Percentiles rank a stretch among this genome's conserved stretches.
These are phyloP conservation scores for Stemphylium lycopersici DNA, from an alignment of 2,329 filamentous ascomycete genomes.

Conservation along the genomic window DNA sequence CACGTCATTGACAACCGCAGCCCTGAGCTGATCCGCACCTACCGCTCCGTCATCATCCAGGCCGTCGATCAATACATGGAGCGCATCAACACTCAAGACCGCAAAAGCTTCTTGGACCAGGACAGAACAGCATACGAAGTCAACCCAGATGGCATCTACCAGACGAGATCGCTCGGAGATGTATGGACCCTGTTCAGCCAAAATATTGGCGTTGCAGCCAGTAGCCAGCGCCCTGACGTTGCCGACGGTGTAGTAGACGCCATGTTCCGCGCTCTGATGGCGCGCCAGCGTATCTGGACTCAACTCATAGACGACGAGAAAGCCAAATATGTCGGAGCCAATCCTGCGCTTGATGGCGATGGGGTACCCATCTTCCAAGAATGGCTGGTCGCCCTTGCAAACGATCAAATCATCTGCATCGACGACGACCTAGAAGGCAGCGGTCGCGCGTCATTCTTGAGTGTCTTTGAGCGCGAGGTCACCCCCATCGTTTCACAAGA, in stretches of 20 bases:
- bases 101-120: constrained; percentile 78
- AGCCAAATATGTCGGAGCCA: constrained; percentile 66
- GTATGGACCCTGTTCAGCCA: constrained; percentile 98
- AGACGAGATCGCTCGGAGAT: constrained; percentile 88
- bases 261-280: constrained; percentile 87
- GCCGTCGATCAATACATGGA: constrained; percentile 98
- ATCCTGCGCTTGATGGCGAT: constrained; percentile 69
- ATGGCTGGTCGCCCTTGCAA: constrained; percentile 95
- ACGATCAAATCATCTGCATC: constrained; percentile 98
- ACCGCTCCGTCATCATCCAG: constrained; percentile 92
- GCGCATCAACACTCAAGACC: constrained; percentile 83
- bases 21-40: constrained; percentile 88
- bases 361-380: constrained; percentile 77
- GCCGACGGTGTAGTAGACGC: constrained; percentile 94
- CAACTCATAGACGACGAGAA: constrained; percentile 86
- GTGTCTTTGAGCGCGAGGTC: constrained; percentile 83
- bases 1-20: constrained; percentile 92
- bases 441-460: constrained; percentile 78
- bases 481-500: constrained; percentile 78
- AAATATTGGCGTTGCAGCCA: constrained; percentile 83
- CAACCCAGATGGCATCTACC: constrained; percentile 81
- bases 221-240: constrained; percentile 86
- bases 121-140: constrained; percentile 79
- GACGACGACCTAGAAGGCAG: constrained; percentile 70
- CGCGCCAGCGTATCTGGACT: constrained; percentile 85